phyloP scores from a whole-genome alignment of 2,329 filamentous ascomycete species.

The Arachnopeziza araneosa region DNA sequence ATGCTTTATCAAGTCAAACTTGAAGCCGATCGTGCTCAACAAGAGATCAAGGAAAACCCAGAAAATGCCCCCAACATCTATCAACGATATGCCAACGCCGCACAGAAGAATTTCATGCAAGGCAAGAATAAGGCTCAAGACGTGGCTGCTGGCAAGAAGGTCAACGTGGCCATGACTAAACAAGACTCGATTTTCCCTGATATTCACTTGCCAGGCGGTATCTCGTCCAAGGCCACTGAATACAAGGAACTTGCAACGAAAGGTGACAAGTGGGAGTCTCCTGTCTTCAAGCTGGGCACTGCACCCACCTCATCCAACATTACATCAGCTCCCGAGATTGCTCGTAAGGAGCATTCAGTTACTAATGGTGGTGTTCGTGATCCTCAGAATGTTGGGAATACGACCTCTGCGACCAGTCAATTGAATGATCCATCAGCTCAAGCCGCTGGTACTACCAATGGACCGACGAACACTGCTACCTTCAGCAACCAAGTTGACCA shows the following conservation, averaged over 20 bases:
- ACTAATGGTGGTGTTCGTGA: conserved; percentile 23
- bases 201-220: conserved; percentile 78
- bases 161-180: conserved; percentile 79
- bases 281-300: conserved; percentile 81
- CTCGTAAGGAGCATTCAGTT: conserved; percentile 43
- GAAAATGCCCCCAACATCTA: conserved; percentile 78
- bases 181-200: conserved; percentile 90
- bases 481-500: conserved; percentile 27
- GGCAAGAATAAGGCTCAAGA: conserved; percentile 70
- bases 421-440: conserved; percentile 10
- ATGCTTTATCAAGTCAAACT: conserved; percentile 71
- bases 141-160: conserved; percentile 65
- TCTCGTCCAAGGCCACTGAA: conserved; percentile 89
- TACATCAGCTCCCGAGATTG: conserved; percentile 49
- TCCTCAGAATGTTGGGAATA: conserved; percentile 23
- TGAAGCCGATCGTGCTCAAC: conserved; percentile 70
- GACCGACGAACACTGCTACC: conserved; percentile 43
- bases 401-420: conserved; percentile 13
- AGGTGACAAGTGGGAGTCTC: conserved; percentile 92
- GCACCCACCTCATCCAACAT: conserved; percentile 69
- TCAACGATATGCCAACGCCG: conserved; percentile 71
- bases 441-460: conserved; percentile 34
- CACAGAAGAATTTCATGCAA: conserved; percentile 67
- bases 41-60: conserved; percentile 61
- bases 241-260: conserved; percentile 83